A percentile compares a stretch with the other conserved stretches of the same genome.
These are phyloP conservation scores for Conticribra guillardii DNA, from an alignment of 108 stramenopile species.

Conservation along the genomic window DNA sequence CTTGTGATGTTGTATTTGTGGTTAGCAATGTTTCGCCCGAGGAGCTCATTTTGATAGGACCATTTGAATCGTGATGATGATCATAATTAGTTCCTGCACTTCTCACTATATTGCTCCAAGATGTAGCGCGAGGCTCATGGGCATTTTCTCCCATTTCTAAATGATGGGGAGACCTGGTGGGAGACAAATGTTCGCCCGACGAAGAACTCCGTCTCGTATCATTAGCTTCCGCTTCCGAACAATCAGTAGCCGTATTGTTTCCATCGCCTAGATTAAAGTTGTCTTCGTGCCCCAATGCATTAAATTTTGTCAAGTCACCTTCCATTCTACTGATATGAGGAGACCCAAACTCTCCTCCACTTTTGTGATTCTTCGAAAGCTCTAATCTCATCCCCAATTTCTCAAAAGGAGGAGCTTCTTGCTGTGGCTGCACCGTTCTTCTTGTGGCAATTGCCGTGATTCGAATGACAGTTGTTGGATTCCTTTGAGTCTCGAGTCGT, in stretches of 20 bases:
- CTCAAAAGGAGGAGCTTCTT: no score
- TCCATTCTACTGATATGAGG: conserved; percentile 48
- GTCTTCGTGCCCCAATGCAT: conserved; percentile 9
- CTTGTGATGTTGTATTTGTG: conserved; percentile 25
- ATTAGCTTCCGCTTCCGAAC: conserved; percentile 3
- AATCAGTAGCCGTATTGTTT: conserved; percentile 4
- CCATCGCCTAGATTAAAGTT: conserved; percentile 4
- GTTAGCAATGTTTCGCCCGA: conserved; percentile 46
- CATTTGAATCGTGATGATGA: not conserved
- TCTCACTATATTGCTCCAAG: conserved; percentile 47
- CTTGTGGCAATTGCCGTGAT: no score
- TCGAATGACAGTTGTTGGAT: no score
- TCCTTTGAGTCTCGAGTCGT: no score
- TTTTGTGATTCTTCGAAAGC: conserved; percentile 16
- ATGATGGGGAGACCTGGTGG: no score
- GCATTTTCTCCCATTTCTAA: no score
- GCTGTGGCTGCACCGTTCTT: no score
- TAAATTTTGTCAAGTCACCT: conserved; percentile 38
- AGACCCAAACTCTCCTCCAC: conserved; percentile 32
- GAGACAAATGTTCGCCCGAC: not conserved
- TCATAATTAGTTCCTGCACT: not conserved
- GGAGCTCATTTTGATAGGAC: conserved; percentile 15
- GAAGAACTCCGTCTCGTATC: not conserved
- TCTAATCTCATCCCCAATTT: conserved; percentile 28
- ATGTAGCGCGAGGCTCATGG: conserved; percentile 14